Percentiles rank a stretch among this genome's conserved stretches.
Evolutionary conservation across 352 stramenopile species (phyloP).

Genomic region (Ochromonadaceae sp.): DNA sequence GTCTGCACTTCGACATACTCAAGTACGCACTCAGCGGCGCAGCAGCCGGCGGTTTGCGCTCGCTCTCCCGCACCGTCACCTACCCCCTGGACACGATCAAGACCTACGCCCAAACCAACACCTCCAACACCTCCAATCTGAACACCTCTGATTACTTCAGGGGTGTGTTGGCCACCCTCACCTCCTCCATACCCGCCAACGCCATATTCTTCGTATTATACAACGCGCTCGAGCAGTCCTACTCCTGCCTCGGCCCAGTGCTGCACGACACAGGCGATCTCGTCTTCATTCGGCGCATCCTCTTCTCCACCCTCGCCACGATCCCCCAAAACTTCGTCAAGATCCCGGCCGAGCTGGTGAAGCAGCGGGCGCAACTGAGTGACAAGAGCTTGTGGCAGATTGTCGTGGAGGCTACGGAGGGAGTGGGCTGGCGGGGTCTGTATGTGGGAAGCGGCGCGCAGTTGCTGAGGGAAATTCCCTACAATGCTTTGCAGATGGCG

Average conservation of each 20-base stretch:
- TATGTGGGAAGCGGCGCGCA: conserved; percentile 28
- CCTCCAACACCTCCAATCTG: conserved; percentile 16
- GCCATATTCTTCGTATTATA: conserved; percentile 31
- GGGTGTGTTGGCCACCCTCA: conserved; percentile 1
- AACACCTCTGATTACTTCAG: conserved; percentile 9
- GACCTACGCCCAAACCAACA: conserved; percentile 24
- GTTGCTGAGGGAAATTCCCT: conserved; percentile 30
- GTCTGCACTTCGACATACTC: conserved; percentile 18
- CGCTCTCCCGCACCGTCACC: conserved; percentile 24
- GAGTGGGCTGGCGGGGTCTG: background rate
- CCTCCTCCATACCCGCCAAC: conserved; percentile 28
- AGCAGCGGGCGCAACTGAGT: conserved; percentile 18
- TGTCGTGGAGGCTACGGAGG: background rate
- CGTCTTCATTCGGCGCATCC: conserved; percentile 21
- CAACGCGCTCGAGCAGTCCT: conserved; percentile 24
- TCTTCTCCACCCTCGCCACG: conserved; percentile 26
- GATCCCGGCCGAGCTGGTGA: conserved; percentile 29
- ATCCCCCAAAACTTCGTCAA: conserved; percentile 31
- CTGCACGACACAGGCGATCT: background rate
- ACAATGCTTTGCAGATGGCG: conserved; percentile 33
- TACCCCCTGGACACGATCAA: conserved; percentile 35
- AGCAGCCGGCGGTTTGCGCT: conserved; percentile 25
- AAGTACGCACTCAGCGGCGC: conserved; percentile 27
- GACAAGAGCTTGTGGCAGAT: background rate
- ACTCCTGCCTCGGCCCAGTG: background rate